Conservation (phyloP, 2,329 filamentous ascomycete genomes). For the Neonectria hederae region DNA sequence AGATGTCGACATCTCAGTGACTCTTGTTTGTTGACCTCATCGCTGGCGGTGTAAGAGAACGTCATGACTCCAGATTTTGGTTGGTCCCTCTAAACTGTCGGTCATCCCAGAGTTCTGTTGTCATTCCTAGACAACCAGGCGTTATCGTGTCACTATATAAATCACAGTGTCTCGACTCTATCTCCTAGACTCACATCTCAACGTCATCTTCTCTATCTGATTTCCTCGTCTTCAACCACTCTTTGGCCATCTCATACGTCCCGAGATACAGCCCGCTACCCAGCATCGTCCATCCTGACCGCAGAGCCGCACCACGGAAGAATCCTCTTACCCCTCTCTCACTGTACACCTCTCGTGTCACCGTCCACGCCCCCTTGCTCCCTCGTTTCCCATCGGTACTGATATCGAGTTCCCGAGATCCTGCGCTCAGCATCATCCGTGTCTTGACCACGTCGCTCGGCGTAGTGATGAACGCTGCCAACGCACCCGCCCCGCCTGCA, state of each 20-base stretch:
- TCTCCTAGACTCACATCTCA: constrained; percentile 30
- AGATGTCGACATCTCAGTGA: constrained; percentile 40
- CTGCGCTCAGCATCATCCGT: constrained; percentile 80
- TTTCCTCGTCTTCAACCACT: constrained; percentile 63
- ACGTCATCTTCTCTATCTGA: constrained; percentile 52
- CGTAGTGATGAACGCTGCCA: constrained; percentile 85
- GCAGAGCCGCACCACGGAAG: constrained; percentile 78
- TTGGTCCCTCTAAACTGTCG: not conserved
- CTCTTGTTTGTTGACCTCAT: constrained; percentile 23
- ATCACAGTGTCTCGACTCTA: not conserved
- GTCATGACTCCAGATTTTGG: constrained; percentile 12
- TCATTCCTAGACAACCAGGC: constrained; percentile 4
- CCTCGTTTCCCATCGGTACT: constrained; percentile 31
- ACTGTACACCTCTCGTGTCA: constrained; percentile 71
- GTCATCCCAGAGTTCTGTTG: not conserved
- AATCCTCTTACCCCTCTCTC: constrained; percentile 77
- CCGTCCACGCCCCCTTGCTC: constrained; percentile 57
- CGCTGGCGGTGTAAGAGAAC: constrained; percentile 18
- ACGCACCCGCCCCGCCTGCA: constrained; percentile 76
- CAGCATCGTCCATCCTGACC: constrained; percentile 82
- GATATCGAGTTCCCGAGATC: constrained; percentile 32
- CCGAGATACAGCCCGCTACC: constrained; percentile 87
- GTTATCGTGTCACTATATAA: not conserved
- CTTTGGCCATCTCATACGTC: constrained; percentile 82
- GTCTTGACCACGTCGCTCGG: constrained; percentile 93